Conservation (phyloP, 2,329 filamentous ascomycete species). For the Alternaria postmessia region DNA sequence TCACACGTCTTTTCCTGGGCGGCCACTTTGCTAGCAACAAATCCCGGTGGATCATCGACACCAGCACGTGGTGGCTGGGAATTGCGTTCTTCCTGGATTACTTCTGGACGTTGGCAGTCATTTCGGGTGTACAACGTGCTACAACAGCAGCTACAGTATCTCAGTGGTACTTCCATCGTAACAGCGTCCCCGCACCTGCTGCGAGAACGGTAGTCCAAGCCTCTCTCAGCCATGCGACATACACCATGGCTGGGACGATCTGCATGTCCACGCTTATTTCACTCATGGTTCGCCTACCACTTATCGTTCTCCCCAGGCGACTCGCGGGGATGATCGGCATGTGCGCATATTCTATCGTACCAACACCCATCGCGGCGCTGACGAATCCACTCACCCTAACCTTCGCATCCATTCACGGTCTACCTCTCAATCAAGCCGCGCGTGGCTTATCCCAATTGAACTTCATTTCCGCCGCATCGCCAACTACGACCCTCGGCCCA, state of each 20-base stretch:
- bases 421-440: conserved; percentile 79
- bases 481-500: conserved; percentile 70
- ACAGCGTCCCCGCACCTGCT: conserved; percentile 77
- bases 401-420: conserved; percentile 91
- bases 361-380: conserved; percentile 82
- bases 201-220: conserved; percentile 83
- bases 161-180: conserved; percentile 98
- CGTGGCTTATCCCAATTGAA: conserved; percentile 82
- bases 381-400: conserved; percentile 93
- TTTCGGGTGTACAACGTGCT: conserved; percentile 86
- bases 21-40: conserved; percentile 72
- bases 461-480: conserved; percentile 76
- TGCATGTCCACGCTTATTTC: conserved; percentile 85
- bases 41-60: conserved; percentile 78
- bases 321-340: conserved; percentile 74
- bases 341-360: conserved; percentile 80
- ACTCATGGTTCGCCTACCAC: conserved; percentile 81
- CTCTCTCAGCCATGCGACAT: conserved; percentile 80
- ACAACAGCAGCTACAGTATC: conserved; percentile 95
- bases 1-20: conserved; percentile 92
- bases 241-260: conserved; percentile 90
- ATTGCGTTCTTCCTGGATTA: conserved; percentile 92
- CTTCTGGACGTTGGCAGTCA: conserved; percentile 89
- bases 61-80: conserved; percentile 95
- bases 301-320: conserved; percentile 82